Conservation (phyloP, 106 monocot genomes). For the Platanthera zijinensis region DNA sequence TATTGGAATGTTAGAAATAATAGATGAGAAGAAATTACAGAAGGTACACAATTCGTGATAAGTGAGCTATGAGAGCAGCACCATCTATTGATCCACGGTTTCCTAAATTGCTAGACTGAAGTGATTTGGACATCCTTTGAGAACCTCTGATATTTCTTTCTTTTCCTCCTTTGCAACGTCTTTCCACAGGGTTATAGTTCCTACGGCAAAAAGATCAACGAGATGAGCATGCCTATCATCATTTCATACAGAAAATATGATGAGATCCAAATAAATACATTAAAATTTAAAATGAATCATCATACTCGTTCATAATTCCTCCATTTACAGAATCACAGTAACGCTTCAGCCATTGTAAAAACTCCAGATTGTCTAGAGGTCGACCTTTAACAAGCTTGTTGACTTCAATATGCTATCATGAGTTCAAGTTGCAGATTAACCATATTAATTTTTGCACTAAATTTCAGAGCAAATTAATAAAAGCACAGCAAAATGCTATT, state of each 20-base stretch:
- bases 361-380: slow-evolving; percentile 86
- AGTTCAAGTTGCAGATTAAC: neutral
- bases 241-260: neutral
- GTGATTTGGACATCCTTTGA: slow-evolving; percentile 47
- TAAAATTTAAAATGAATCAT: slow-evolving; percentile 1
- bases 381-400: slow-evolving; percentile 88
- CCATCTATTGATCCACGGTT: slow-evolving; percentile 38
- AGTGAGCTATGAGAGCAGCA: slow-evolving; percentile 3
- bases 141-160: slow-evolving; percentile 34
- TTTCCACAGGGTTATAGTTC: slow-evolving; percentile 87
- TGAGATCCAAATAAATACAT: neutral
- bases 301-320: slow-evolving; percentile 88
- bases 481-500: neutral
- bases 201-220: slow-evolving; percentile 22
- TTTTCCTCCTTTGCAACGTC: slow-evolving; percentile 78
- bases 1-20: neutral
- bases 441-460: neutral
- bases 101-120: slow-evolving; percentile 37
- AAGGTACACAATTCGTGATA: neutral
- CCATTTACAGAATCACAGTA: slow-evolving; percentile 84
- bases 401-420: slow-evolving; percentile 74
- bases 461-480: neutral
- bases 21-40: neutral
- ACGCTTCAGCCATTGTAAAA: slow-evolving; percentile 85
- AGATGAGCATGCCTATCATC: neutral